Evolutionary conservation across 768 basidiomycete genomes (phyloP).

Genomic region (Postia placenta): DNA sequence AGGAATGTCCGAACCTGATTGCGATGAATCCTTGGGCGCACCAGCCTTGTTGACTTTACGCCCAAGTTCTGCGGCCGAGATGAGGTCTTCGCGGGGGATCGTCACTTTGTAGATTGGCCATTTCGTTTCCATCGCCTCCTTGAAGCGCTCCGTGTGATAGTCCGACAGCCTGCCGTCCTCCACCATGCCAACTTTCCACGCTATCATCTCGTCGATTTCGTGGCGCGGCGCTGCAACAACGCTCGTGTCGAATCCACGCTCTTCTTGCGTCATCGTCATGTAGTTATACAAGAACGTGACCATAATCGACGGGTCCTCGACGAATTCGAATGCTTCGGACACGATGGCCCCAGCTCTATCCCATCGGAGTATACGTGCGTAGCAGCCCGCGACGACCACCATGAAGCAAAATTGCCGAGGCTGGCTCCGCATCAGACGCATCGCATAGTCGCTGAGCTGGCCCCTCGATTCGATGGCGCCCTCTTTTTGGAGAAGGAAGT

Average conservation of each 20-base stretch:
- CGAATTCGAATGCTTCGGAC: too few species aligned
- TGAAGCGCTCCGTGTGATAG: neutral
- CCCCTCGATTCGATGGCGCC: slow-evolving; percentile 18
- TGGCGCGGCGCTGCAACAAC: neutral
- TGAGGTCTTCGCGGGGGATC: neutral
- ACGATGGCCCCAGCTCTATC: slow-evolving; percentile 29
- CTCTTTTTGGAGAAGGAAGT: slow-evolving; percentile 16
- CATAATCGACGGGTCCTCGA: too few species aligned
- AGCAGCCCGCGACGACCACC: too few species aligned
- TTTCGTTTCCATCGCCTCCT: neutral
- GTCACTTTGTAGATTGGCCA: neutral
- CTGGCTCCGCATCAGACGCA: neutral
- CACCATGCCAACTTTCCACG: too few species aligned
- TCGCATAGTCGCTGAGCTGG: neutral
- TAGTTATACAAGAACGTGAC: too few species aligned
- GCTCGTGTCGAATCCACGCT: slow-evolving; percentile 2
- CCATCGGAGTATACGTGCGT: too few species aligned
- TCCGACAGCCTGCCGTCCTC: neutral
- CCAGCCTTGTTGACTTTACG: neutral
- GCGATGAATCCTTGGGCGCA: too few species aligned
- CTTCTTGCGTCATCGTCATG: too few species aligned
- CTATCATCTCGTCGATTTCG: neutral
- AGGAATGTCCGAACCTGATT: neutral
- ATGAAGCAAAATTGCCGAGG: neutral
- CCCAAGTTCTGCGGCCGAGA: neutral